Conservation (phyloP, 768 basidiomycete genomes). For the Rubroboletus satanas region DNA sequence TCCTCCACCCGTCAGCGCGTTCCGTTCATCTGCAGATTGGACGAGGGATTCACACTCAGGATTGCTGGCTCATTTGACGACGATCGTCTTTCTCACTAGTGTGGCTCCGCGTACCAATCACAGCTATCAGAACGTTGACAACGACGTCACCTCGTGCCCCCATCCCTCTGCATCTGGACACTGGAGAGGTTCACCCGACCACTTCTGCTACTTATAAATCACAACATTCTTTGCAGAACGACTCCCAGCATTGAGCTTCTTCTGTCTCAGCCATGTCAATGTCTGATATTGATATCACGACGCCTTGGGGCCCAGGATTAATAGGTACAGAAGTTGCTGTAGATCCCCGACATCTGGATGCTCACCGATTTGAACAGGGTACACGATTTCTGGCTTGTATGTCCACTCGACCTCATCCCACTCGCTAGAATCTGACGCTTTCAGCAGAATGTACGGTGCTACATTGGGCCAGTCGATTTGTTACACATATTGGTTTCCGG, state of each 20-base stretch:
- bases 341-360: background rate
- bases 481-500: conserved; percentile 11
- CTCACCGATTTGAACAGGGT: conserved; percentile 3
- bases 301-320: background rate
- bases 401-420: background rate
- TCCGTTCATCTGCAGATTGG: too few relatives aligned
- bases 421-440: background rate
- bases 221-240: background rate
- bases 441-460: conserved; percentile 9
- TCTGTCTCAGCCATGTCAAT: background rate
- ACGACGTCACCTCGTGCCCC: background rate
- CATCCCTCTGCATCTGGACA: background rate
- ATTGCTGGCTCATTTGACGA: too few relatives aligned
- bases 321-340: background rate
- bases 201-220: background rate
- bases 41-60: too few relatives aligned
- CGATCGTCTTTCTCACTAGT: too few relatives aligned
- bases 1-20: too few relatives aligned
- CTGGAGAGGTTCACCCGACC: background rate
- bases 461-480: conserved; percentile 11
- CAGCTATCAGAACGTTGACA: background rate
- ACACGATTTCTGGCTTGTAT: background rate
- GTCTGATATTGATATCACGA: background rate
- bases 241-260: background rate
- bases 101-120: background rate